Percentiles rank a stretch among this genome's conserved stretches.
Conservation (phyloP, 768 basidiomycete species). For the Phanerochaete sordida region DNA sequence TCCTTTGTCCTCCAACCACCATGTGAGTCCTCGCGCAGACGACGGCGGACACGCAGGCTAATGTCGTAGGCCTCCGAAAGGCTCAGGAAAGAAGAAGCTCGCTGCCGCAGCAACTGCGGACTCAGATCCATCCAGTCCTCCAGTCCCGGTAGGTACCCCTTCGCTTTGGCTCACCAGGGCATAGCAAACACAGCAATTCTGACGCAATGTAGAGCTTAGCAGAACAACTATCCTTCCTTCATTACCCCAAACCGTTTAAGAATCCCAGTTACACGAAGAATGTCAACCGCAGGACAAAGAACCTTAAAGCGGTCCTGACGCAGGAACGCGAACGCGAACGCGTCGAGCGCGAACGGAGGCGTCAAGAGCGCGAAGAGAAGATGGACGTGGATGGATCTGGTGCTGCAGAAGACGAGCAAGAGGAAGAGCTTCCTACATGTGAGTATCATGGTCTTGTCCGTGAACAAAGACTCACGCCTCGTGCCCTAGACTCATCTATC, state of each 20-base stretch:
- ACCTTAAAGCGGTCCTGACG: conserved; percentile 71
- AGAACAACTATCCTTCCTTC: conserved; percentile 71
- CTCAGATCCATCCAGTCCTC: conserved; percentile 29
- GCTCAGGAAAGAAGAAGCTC: conserved; percentile 26
- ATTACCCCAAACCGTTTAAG: conserved; percentile 75
- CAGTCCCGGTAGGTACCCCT: conserved; percentile 22
- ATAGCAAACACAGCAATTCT: too few species aligned
- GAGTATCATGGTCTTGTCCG: conserved; percentile 22
- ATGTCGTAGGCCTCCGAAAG: conserved; percentile 31
- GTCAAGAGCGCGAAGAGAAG: conserved; percentile 47
- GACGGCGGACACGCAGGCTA: background rate
- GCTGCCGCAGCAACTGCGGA: conserved; percentile 21
- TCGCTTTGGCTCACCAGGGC: background rate
- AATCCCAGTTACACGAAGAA: conserved; percentile 69
- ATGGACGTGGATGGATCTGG: conserved; percentile 56
- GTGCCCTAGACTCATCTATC: conserved; percentile 63
- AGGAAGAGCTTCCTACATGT: conserved; percentile 75
- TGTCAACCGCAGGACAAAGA: conserved; percentile 68
- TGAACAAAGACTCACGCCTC: background rate
- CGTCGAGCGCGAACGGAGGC: conserved; percentile 57
- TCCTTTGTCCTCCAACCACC: too few species aligned
- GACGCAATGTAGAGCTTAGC: conserved; percentile 67
- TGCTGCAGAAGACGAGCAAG: conserved; percentile 20
- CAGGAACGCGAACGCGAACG: conserved; percentile 79
- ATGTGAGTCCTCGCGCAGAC: too few species aligned